A percentile compares a stretch with the other conserved stretches of the same genome.
These are phyloP conservation scores for Sarocladium brachiariae DNA, from an alignment of 2,329 filamentous ascomycete species.

Conservation along the genomic window DNA sequence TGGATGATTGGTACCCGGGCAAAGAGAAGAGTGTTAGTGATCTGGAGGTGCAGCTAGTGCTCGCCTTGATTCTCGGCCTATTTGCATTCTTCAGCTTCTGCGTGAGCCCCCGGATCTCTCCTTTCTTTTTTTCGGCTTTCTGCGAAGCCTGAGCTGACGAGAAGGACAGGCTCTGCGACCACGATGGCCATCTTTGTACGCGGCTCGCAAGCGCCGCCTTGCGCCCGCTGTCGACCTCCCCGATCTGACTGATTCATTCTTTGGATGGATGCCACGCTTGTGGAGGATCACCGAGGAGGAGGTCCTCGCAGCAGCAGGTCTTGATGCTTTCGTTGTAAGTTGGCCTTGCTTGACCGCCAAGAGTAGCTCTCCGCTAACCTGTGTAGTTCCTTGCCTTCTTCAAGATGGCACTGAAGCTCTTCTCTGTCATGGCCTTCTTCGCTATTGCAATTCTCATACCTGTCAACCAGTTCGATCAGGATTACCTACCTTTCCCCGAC, in stretches of 20 bases:
- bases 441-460: slow-evolving; percentile 75
- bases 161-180: slow-evolving; percentile 67
- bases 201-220: slow-evolving; percentile 74
- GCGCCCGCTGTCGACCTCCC: slow-evolving; percentile 58
- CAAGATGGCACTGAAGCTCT: slow-evolving; percentile 85
- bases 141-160: slow-evolving; percentile 17
- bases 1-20: background rate
- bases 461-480: slow-evolving; percentile 58
- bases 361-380: slow-evolving; percentile 13
- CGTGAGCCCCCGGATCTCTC: slow-evolving; percentile 36
- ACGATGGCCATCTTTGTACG: slow-evolving; percentile 86
- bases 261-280: slow-evolving; percentile 88
- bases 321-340: slow-evolving; percentile 86
- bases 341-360: too few species aligned
- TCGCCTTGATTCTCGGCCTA: slow-evolving; percentile 64
- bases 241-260: slow-evolving; percentile 71
- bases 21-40: slow-evolving; percentile 18
- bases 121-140: slow-evolving; percentile 9
- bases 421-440: slow-evolving; percentile 74
- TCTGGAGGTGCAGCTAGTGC: slow-evolving; percentile 58
- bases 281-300: slow-evolving; percentile 84
- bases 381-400: slow-evolving; percentile 82
- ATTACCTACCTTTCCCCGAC: slow-evolving; percentile 6
- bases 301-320: slow-evolving; percentile 78
- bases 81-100: slow-evolving; percentile 72